A percentile compares a stretch with the other conserved stretches of the same genome.
Conservation (phyloP, 73 alveolate species). For the Paramecium caudatum region DNA sequence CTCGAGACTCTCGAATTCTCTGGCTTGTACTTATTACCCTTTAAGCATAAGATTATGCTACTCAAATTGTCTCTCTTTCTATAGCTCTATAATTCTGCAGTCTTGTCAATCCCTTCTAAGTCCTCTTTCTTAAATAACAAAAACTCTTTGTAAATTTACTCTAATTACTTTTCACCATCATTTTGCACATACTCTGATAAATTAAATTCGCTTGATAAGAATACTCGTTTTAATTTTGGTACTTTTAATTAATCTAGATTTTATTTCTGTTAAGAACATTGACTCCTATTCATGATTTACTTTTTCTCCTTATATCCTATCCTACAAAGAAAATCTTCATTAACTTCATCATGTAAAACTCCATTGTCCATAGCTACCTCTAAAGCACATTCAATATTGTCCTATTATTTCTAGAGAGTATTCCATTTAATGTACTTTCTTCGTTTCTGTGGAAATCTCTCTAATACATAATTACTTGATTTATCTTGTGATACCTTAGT, state of each 20-base stretch:
- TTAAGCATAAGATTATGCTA: neutral
- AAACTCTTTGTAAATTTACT: slow-evolving; percentile 1
- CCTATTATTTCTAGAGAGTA: neutral
- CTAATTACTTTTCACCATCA: slow-evolving; percentile 6
- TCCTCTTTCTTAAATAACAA: neutral
- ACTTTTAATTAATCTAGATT: neutral
- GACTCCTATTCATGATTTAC: neutral
- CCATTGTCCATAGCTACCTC: slow-evolving; percentile 13
- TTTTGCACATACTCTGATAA: neutral
- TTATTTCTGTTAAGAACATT: neutral
- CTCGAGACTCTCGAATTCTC: neutral
- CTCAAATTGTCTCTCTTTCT: neutral
- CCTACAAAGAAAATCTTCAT: neutral
- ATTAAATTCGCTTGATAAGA: neutral
- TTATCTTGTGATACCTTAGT: neutral
- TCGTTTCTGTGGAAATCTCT: neutral
- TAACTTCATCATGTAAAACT: neutral
- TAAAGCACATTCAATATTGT: neutral
- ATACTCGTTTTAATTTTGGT: neutral
- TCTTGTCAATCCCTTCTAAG: neutral
- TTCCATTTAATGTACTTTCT: neutral
- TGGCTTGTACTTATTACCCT: neutral
- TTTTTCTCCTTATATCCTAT: neutral
- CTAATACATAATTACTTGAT: neutral
- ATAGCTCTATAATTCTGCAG: neutral